Evolutionary conservation across 805 yeast species (phyloP), one percentile per base, ranked within the genome.

Genomic region (Candida hungchunana): DNA sequence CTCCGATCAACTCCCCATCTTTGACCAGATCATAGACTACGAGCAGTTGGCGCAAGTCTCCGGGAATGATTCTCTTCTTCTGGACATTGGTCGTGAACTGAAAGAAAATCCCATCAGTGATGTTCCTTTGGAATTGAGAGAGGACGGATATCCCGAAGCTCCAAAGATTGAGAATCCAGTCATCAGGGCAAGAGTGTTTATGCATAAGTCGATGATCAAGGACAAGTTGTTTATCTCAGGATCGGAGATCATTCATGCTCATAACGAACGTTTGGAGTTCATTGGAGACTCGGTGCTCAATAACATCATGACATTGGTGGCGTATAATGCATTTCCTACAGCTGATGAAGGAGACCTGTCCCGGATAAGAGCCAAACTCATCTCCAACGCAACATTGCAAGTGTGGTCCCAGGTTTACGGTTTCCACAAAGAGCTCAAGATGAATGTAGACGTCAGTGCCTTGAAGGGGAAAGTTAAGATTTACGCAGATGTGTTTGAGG

Each of bases 401-500:
- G 75, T 79, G 45, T 83, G 90, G 73, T 70, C 96, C 0, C 60
- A 69, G 18, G 52, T 69, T 7, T 90, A 90, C 59, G 80, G 78
- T 1, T 72, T 88, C 40, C 80, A 77, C 44, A 67, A 73, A 40
- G 64, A 64, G 36, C 60, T 86, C 43, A 67, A 70, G 38, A 65
- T 71, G 35, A 69, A 71, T 46, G 66, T 70, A 22, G 75, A 73
- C 38, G 73, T 64, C 21, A 56, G 58, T 4, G 50, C 65, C 11
- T 66, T 71, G 35, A 62, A 64, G 22, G 84, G 85, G 7, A 75
- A 71, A 40, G 73, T 73, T 44, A 93, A 93, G 54, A 64, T 83
- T 4, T 73, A 72, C 51, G 96, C 97, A 0, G 98, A 90, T 66
- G 77, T 83, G 0, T 85, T 90, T 55, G 98, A 93, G 60, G 96